Percentiles rank a stretch among this genome's conserved stretches.
phyloP scores from a whole-genome alignment of 352 stramenopile species.

The Blastocystis sp. region DNA sequence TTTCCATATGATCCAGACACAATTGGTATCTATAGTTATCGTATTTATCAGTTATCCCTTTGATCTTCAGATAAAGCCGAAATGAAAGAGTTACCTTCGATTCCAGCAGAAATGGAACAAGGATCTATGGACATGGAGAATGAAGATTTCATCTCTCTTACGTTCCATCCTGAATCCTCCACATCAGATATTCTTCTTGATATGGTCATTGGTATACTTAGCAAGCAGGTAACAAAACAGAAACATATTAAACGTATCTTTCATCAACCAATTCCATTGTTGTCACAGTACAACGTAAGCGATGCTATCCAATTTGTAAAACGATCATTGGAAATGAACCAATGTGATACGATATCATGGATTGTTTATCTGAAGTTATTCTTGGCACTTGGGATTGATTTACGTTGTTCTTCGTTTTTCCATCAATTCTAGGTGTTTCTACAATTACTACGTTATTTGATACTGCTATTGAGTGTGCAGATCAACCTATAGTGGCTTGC shows the following conservation, averaged over 20 bases:
- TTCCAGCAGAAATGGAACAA: not conserved
- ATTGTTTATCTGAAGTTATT: constrained; percentile 50
- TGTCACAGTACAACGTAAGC: not conserved
- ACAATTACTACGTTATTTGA: constrained; percentile 1
- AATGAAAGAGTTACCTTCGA: not conserved
- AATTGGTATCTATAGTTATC: not conserved
- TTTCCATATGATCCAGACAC: not conserved
- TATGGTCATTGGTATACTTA: not conserved
- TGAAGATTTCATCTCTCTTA: constrained; percentile 35
- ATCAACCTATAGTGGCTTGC: not conserved
- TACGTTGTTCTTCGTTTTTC: not conserved
- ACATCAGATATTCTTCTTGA: not conserved
- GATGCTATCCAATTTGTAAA: not conserved
- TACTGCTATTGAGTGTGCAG: not conserved
- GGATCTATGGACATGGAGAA: not conserved
- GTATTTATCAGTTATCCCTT: not conserved
- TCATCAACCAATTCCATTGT: not conserved
- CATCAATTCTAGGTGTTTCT: not conserved
- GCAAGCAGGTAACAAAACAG: not conserved
- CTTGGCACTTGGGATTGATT: not conserved
- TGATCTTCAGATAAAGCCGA: not conserved
- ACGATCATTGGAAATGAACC: not conserved
- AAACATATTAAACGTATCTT: not conserved
- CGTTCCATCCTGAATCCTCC: not conserved
- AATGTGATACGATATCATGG: not conserved